Percentiles rank a stretch among this genome's conserved stretches.
phyloP scores from a whole-genome alignment of 169 alveolate genomes.

The Eimeria necatrix region DNA sequence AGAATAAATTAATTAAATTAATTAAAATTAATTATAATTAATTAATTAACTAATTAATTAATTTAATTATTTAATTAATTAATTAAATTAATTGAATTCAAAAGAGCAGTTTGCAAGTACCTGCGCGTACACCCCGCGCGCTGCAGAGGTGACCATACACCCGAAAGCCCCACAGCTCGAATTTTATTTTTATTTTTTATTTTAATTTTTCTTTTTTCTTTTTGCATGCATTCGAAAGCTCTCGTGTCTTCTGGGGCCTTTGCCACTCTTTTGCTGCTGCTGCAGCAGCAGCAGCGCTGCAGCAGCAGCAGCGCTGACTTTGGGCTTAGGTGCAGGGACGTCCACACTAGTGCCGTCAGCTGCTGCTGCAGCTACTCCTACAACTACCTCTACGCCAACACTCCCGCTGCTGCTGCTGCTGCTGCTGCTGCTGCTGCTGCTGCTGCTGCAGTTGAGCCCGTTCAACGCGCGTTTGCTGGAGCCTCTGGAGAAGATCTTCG shows the following conservation, averaged over 20 bases:
- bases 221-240: background rate
- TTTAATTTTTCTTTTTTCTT: background rate
- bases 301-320: no score
- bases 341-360: no score
- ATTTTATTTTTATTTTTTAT: background rate
- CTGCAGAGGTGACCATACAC: background rate
- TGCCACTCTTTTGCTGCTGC: background rate
- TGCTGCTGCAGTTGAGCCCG: constrained; percentile 56
- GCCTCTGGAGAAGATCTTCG: constrained; percentile 36
- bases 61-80: no score
- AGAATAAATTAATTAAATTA: background rate
- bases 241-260: background rate
- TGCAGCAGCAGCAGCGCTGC: background rate
- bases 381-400: no score
- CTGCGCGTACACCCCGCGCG: background rate
- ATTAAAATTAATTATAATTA: no score
- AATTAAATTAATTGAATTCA: no score
- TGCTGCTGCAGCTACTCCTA: no score
- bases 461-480: background rate
- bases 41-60: no score
- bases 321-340: no score
- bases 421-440: background rate
- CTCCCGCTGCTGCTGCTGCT: no score
- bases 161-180: background rate
- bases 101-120: background rate